Conservation (phyloP, 371 early-diverging fungal genomes). For the Capniomyces stellatus region DNA sequence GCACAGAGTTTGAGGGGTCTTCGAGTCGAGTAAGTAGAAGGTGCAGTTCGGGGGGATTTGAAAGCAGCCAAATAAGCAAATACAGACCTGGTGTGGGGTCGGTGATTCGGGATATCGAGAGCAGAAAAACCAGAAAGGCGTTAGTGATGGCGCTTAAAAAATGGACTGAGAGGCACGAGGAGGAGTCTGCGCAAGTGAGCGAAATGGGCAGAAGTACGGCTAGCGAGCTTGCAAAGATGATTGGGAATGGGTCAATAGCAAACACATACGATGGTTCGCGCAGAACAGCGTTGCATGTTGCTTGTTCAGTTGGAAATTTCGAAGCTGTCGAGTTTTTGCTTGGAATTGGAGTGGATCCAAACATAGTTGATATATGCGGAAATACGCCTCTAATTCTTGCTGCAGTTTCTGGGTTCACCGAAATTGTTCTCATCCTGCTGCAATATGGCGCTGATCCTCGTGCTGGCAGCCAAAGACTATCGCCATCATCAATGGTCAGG, state of each 20-base stretch:
- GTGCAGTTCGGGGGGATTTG: too few species aligned
- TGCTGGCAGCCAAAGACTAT: constrained; percentile 10
- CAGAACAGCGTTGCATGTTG: constrained; percentile 30
- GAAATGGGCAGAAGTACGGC: constrained; percentile 13
- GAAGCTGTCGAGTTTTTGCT: constrained; percentile 25
- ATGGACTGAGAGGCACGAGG: not conserved
- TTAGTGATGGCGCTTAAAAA: not conserved
- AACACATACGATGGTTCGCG: constrained; percentile 7
- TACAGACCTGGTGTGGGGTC: too few species aligned
- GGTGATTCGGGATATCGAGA: too few species aligned
- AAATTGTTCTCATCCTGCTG: constrained; percentile 12
- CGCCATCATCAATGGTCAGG: constrained; percentile 19
- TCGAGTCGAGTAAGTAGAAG: too few species aligned
- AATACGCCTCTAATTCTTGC: constrained; percentile 23
- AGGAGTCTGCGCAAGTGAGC: constrained; percentile 1
- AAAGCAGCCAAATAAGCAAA: too few species aligned
- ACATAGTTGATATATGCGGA: constrained; percentile 12
- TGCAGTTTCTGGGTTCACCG: constrained; percentile 9
- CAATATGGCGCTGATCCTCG: constrained; percentile 21
- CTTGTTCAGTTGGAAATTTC: constrained; percentile 27
- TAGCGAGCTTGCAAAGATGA: constrained; percentile 7
- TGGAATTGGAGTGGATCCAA: constrained; percentile 30
- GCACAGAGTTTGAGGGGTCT: too few species aligned
- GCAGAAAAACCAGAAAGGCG: not conserved
- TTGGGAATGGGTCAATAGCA: constrained; percentile 7